Conservation (phyloP, 495 filamentous ascomycete species). For the Tuber melanosporum region DNA sequence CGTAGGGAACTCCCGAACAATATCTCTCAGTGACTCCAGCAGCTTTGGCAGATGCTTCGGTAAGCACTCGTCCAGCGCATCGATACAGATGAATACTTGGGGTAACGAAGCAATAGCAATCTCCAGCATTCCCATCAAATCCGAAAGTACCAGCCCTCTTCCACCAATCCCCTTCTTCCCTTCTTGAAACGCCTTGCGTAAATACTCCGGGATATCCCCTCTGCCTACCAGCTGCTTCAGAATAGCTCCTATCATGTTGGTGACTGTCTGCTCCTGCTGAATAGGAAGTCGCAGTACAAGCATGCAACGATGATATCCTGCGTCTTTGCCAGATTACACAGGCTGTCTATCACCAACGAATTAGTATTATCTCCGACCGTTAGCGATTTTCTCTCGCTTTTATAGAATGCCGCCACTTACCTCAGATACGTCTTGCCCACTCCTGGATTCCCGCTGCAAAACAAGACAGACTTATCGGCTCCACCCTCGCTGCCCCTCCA, state of each 20-base stretch:
- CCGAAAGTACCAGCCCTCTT: neutral
- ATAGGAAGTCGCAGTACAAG: neutral
- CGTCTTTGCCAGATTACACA: neutral
- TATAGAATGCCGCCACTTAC: neutral
- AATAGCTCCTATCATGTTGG: neutral
- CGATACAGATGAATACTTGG: neutral
- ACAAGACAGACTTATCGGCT: neutral
- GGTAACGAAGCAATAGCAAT: neutral
- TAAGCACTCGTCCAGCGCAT: neutral
- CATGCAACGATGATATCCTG: neutral
- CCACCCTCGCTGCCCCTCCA: neutral
- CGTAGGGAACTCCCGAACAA: neutral
- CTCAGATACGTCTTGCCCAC: neutral
- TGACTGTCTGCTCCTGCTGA: neutral
- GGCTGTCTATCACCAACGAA: neutral
- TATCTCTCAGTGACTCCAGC: neutral
- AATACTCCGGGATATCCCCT: neutral
- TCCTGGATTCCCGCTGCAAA: neutral
- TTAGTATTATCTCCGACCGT: neutral
- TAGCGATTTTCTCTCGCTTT: neutral
- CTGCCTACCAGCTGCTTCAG: neutral
- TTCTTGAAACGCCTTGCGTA: neutral
- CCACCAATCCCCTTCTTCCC: neutral
- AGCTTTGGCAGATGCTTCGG: neutral
- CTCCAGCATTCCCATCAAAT: neutral